Evolutionary conservation across 306 rosid genomes (phyloP).

Genomic region (Aeschynomene evenia): DNA sequence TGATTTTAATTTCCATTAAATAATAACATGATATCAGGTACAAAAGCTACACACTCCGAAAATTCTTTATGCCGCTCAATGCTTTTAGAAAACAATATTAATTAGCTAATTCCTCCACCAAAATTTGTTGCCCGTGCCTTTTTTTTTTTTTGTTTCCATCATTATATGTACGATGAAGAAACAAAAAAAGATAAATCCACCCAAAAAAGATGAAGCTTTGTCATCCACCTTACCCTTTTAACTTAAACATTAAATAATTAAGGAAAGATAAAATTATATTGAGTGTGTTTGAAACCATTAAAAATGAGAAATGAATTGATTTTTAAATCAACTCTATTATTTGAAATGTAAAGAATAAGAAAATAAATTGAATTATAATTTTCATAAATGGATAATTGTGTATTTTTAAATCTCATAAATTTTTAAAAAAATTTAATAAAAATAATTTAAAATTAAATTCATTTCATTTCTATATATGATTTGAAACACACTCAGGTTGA

Average conservation of each 20-base stretch:
- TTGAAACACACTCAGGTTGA: no score
- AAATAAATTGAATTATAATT: no score
- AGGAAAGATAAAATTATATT: neutral
- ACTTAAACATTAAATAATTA: neutral
- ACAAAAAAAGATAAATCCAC: constrained; percentile 26
- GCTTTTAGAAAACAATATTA: constrained; percentile 39
- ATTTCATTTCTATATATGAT: no score
- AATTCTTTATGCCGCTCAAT: constrained; percentile 49
- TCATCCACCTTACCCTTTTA: neutral
- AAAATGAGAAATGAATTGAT: no score
- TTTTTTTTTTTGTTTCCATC: neutral
- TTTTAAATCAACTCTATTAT: no score
- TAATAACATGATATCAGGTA: constrained; percentile 2
- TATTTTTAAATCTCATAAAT: no score
- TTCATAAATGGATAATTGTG: no score
- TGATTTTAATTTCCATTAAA: no score
- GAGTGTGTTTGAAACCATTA: no score
- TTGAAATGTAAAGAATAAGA: no score
- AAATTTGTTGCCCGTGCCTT: constrained; percentile 21
- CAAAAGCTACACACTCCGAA: constrained; percentile 30
- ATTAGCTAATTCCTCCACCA: constrained; percentile 39
- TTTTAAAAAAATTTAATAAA: no score
- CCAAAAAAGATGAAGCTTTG: constrained; percentile 13
- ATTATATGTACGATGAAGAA: constrained; percentile 1
- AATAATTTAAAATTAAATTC: no score